A percentile compares a stretch with the other conserved stretches of the same genome.
Conservation (phyloP, 441 rosid species). For the Gossypium aridum region DNA sequence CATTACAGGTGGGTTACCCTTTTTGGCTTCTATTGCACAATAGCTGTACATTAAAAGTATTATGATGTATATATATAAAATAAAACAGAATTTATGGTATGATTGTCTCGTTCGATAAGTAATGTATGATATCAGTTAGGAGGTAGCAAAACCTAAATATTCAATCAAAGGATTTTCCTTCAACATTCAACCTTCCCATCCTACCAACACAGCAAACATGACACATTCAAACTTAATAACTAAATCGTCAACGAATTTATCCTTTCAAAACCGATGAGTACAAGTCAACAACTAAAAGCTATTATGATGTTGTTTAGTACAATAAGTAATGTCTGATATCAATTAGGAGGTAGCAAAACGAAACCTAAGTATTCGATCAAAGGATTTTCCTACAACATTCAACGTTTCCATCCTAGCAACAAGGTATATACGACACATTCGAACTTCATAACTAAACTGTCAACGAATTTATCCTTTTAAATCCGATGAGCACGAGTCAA, state of each 20-base stretch:
- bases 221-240: conserved; percentile 2
- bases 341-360: not conserved
- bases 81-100: not conserved
- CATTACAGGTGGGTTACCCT: conserved; percentile 78
- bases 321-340: not conserved
- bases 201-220: not conserved
- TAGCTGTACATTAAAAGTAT: conserved; percentile 24
- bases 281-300: not conserved
- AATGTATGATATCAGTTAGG: not conserved
- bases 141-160: not conserved
- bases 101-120: not conserved
- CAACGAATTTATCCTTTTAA: not conserved
- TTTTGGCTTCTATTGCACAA: conserved; percentile 44
- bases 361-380: not conserved
- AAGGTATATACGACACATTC: not conserved
- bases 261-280: not conserved
- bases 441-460: not conserved
- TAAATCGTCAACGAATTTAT: not conserved
- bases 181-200: not conserved
- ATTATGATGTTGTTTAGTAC: not conserved
- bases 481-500: not conserved
- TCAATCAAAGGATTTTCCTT: not conserved
- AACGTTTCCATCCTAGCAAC: not conserved
- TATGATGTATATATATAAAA: conserved; percentile 1
- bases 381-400: not conserved